Conservation (phyloP, 2,329 filamentous ascomycete species). For the Fusarium continuum region DNA sequence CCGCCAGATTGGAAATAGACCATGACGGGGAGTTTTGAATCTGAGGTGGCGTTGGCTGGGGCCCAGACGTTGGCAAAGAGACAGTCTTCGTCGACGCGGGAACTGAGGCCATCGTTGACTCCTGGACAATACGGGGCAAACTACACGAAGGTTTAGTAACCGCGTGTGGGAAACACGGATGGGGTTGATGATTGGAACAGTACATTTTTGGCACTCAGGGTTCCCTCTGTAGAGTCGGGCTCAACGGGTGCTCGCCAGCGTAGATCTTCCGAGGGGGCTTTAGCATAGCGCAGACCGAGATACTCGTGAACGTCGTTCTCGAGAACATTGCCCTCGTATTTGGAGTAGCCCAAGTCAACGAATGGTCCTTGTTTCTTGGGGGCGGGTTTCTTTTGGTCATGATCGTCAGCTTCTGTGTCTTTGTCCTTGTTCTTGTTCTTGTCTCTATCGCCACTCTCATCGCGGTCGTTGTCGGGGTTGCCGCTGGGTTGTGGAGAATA, state of each 20-base stretch:
- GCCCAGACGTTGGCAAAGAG: slow-evolving; percentile 60
- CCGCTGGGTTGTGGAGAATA: neutral
- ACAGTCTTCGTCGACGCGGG: slow-evolving; percentile 54
- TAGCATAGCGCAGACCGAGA: slow-evolving; percentile 61
- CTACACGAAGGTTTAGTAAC: slow-evolving; percentile 38
- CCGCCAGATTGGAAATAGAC: slow-evolving; percentile 58
- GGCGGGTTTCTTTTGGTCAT: neutral
- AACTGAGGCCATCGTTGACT: slow-evolving; percentile 39
- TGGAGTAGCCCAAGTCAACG: slow-evolving; percentile 57
- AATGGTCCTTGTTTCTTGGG: slow-evolving; percentile 12
- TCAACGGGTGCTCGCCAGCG: slow-evolving; percentile 61
- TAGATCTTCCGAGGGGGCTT: slow-evolving; percentile 59
- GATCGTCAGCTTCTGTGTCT: neutral
- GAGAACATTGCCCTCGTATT: slow-evolving; percentile 53
- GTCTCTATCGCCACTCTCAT: neutral
- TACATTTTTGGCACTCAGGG: slow-evolving; percentile 51
- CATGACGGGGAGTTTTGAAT: slow-evolving; percentile 50
- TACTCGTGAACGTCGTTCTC: slow-evolving; percentile 55
- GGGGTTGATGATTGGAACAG: too few species aligned
- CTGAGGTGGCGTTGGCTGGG: slow-evolving; percentile 45
- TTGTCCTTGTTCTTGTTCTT: slow-evolving; percentile 1
- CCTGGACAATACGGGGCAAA: slow-evolving; percentile 58
- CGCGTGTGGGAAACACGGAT: neutral
- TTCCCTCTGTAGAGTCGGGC: slow-evolving; percentile 47
- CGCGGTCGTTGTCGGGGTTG: neutral